phyloP scores from a whole-genome alignment of 164 flowering plant genomes.

The Sedum album region DNA sequence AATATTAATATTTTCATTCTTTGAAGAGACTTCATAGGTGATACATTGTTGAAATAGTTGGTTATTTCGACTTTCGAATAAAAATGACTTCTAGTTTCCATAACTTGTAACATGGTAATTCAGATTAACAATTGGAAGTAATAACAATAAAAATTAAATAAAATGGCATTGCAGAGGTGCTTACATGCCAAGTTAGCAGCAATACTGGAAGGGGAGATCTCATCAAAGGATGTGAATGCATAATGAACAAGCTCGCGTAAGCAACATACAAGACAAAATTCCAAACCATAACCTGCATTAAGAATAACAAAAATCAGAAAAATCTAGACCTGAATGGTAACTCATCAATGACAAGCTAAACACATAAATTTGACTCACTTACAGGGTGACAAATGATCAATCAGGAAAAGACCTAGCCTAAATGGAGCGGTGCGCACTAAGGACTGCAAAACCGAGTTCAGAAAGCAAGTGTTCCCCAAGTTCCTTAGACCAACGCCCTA shows the following conservation, averaged over 20 bases:
- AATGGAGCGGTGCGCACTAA: conserved; percentile 2
- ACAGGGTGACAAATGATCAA: conserved; percentile 5
- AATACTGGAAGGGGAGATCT: background rate
- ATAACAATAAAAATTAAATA: background rate
- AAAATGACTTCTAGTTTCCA: too few species aligned
- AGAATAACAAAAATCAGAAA: background rate
- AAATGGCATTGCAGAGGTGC: background rate
- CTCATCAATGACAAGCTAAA: background rate
- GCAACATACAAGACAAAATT: background rate
- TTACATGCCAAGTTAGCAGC: background rate
- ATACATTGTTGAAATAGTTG: too few species aligned
- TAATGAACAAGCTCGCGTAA: background rate
- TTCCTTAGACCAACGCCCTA: background rate
- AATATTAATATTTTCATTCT: background rate
- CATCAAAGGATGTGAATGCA: background rate
- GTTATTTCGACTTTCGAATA: too few species aligned
- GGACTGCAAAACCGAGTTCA: conserved; percentile 6
- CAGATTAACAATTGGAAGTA: background rate
- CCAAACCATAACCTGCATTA: background rate
- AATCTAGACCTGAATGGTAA: too few species aligned
- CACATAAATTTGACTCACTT: background rate
- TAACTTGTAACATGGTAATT: too few species aligned
- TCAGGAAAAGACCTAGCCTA: background rate
- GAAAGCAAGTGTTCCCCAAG: conserved; percentile 10
- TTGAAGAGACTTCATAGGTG: too few species aligned